A percentile compares a stretch with the other conserved stretches of the same genome.
phyloP scores from a whole-genome alignment of 495 filamentous ascomycete genomes.

The Neurospora tetraspora region DNA sequence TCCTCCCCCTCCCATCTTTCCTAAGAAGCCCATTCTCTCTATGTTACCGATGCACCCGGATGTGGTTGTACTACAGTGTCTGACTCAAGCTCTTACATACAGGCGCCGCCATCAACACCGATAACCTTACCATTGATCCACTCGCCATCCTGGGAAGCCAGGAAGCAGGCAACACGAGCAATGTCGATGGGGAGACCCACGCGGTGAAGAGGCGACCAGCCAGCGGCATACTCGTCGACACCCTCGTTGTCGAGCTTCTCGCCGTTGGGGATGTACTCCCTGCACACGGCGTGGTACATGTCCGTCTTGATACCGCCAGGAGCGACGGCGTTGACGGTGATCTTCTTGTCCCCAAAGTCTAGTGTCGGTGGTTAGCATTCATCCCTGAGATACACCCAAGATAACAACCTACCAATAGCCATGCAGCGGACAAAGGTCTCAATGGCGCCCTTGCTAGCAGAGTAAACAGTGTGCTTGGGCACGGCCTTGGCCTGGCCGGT shows the following conservation, averaged over 20 bases:
- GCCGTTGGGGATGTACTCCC: slow-evolving; percentile 54
- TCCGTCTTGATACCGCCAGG: slow-evolving; percentile 61
- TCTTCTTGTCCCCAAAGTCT: slow-evolving; percentile 35
- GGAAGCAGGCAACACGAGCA: slow-evolving; percentile 54
- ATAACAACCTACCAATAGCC: slow-evolving; percentile 18
- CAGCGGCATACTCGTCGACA: slow-evolving; percentile 37
- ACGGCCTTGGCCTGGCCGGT: slow-evolving; percentile 53
- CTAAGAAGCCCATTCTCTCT: not conserved
- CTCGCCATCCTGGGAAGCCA: slow-evolving; percentile 54
- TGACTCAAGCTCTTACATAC: slow-evolving; percentile 28
- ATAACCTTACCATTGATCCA: slow-evolving; percentile 56
- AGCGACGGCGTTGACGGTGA: slow-evolving; percentile 57
- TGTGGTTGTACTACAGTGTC: not conserved
- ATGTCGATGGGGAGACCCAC: slow-evolving; percentile 55
- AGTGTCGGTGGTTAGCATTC: not conserved
- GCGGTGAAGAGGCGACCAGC: slow-evolving; percentile 48
- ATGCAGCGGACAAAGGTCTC: slow-evolving; percentile 28
- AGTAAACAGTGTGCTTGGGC: slow-evolving; percentile 52
- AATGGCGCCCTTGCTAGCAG: slow-evolving; percentile 27
- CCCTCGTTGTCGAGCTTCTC: slow-evolving; percentile 33
- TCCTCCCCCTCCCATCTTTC: not conserved
- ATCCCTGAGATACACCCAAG: not conserved
- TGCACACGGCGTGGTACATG: slow-evolving; percentile 57
- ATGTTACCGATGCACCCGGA: not conserved
- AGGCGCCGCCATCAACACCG: slow-evolving; percentile 36